Percentiles rank a stretch among this genome's conserved stretches.
Conservation (phyloP, 2,329 filamentous ascomycete genomes). For the Cladophialophora immunda region DNA sequence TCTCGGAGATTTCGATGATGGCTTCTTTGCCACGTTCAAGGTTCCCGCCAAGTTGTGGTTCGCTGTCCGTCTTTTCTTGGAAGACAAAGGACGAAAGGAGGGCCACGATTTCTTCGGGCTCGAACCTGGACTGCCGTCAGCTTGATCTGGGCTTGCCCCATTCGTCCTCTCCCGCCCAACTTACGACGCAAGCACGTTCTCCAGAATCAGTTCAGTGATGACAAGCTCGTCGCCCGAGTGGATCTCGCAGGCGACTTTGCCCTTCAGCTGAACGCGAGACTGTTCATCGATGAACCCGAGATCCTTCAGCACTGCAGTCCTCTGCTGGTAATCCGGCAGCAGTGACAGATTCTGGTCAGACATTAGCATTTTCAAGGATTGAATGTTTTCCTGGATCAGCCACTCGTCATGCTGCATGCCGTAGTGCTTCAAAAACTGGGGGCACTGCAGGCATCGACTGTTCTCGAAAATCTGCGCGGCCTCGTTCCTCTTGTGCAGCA, state of each 20-base stretch:
- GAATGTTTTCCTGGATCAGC: constrained; percentile 93
- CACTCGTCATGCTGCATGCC: constrained; percentile 97
- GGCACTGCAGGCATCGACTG: constrained; percentile 74
- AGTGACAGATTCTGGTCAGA: constrained; percentile 97
- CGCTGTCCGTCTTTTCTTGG: constrained; percentile 89
- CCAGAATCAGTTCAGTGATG: constrained; percentile 92
- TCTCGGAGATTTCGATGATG: constrained; percentile 89
- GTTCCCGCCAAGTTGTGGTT: constrained; percentile 80
- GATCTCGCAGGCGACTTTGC: constrained; percentile 97
- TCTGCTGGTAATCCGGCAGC: constrained; percentile 94
- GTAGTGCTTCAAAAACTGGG: constrained; percentile 87
- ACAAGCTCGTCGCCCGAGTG: constrained; percentile 97
- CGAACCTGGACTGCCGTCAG: constrained; percentile 23
- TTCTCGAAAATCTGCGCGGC: constrained; percentile 70
- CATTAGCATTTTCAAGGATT: constrained; percentile 83
- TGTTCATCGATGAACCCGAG: constrained; percentile 90
- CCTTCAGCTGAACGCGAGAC: constrained; percentile 90
- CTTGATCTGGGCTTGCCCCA: not conserved
- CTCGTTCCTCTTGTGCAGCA: constrained; percentile 74
- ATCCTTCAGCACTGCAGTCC: constrained; percentile 89
- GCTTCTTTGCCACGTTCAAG: constrained; percentile 83
- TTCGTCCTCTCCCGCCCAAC: constrained; percentile 55
- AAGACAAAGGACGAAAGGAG: constrained; percentile 95
- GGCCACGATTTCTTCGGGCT: constrained; percentile 85
- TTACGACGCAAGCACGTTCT: constrained; percentile 94